A percentile compares a stretch with the other conserved stretches of the same genome.
These are phyloP conservation scores for Paraurostyla sp. DNA, from an alignment of 73 alveolate genomes.

Conservation along the genomic window DNA sequence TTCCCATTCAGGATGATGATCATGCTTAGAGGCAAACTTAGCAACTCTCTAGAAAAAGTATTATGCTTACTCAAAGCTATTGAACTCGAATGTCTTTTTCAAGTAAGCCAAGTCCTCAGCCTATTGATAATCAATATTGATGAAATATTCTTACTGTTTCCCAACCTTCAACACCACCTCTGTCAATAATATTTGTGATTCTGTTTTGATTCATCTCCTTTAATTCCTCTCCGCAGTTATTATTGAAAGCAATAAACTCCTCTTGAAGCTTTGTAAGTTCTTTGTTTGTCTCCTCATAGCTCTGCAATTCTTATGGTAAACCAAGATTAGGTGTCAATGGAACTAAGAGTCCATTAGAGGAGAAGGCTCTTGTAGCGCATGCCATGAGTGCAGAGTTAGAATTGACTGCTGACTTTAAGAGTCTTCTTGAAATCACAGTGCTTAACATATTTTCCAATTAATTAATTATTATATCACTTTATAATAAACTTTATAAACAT, in stretches of 20 bases:
- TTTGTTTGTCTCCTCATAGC: neutral
- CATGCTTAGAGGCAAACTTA: conserved; percentile 23
- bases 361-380: neutral
- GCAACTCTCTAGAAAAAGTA: conserved; percentile 61
- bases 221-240: conserved; percentile 34
- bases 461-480: neutral
- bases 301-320: neutral
- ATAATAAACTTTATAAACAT: too few species aligned
- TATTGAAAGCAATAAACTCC: neutral
- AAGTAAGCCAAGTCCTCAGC: conserved; percentile 53
- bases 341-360: neutral
- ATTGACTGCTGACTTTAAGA: neutral
- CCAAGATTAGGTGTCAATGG: neutral
- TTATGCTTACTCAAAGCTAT: conserved; percentile 54
- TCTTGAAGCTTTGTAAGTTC: neutral
- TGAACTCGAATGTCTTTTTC: conserved; percentile 64
- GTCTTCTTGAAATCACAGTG: neutral
- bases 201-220: conserved; percentile 60
- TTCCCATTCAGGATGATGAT: conserved; percentile 76
- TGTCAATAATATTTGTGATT: conserved; percentile 57
- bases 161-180: conserved; percentile 67
- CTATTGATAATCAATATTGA: neutral
- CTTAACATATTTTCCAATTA: conserved; percentile 1
- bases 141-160: conserved; percentile 24
- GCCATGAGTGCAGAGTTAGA: neutral